Evolutionary conservation across 805 yeast genomes (phyloP).

Genomic region (Yamadazyma ubonensis): DNA sequence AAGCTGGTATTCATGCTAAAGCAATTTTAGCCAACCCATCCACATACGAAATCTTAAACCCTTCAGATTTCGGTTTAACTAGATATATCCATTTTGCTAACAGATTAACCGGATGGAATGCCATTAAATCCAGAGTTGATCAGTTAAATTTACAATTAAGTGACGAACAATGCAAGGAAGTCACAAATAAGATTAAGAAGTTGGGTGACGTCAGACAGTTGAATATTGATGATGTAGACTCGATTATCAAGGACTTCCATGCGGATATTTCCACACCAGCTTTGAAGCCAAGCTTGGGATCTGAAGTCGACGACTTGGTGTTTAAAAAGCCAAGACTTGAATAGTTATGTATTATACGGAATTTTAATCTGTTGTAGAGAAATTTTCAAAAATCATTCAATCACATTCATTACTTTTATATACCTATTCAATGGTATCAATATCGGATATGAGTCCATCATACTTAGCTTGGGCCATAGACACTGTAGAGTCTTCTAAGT

Average conservation of each 20-base stretch:
- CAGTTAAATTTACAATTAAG: conserved; percentile 55
- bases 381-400: too few relatives aligned
- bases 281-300: conserved; percentile 10
- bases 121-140: conserved; percentile 59
- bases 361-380: too few relatives aligned
- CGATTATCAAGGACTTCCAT: conserved; percentile 56
- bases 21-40: conserved; percentile 63
- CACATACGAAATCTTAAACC: conserved; percentile 60
- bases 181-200: conserved; percentile 52
- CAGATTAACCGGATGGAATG: conserved; percentile 64
- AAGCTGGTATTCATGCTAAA: conserved; percentile 64
- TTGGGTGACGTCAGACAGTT: conserved; percentile 61
- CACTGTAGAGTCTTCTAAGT: conserved; percentile 54
- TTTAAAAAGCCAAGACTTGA: conserved; percentile 20
- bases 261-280: conserved; percentile 38
- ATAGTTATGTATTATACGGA: conserved; percentile 1
- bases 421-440: background rate
- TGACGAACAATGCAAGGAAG: conserved; percentile 58
- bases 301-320: conserved; percentile 11
- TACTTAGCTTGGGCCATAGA: conserved; percentile 46
- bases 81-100: conserved; percentile 62
- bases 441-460: background rate
- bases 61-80: conserved; percentile 58
- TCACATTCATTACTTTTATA: too few relatives aligned
- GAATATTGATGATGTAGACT: conserved; percentile 60